A percentile compares a stretch with the other conserved stretches of the same genome.
phyloP scores from a whole-genome alignment of 2,329 filamentous ascomycete genomes.

The Aspergillus ruber region DNA sequence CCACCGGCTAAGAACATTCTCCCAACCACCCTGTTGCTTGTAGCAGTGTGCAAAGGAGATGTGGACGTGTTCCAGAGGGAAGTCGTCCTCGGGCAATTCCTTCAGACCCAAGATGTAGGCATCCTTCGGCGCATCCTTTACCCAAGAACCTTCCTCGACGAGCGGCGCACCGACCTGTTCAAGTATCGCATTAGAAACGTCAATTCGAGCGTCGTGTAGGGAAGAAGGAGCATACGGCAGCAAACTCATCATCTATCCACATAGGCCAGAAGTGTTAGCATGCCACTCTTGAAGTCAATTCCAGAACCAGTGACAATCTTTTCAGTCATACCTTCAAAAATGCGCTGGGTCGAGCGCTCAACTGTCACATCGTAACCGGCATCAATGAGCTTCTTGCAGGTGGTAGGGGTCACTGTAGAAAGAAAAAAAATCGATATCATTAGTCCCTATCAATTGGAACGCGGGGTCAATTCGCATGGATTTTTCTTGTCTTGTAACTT shows the following conservation, averaged over 20 bases:
- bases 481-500: conserved; percentile 11
- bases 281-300: not conserved
- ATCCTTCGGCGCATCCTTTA: conserved; percentile 56
- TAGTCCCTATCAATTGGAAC: not conserved
- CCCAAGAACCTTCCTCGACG: conserved; percentile 62
- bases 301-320: not conserved
- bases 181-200: conserved; percentile 5
- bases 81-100: conserved; percentile 65
- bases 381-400: conserved; percentile 57
- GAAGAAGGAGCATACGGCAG: conserved; percentile 19
- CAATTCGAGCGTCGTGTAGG: not conserved
- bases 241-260: conserved; percentile 28
- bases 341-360: conserved; percentile 61
- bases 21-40: conserved; percentile 73
- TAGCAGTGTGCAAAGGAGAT: conserved; percentile 69
- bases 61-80: conserved; percentile 66
- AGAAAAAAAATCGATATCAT: conserved; percentile 5
- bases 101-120: conserved; percentile 71
- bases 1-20: conserved; percentile 71
- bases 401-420: conserved; percentile 42
- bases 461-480: conserved; percentile 2
- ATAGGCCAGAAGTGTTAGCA: conserved; percentile 6
- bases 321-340: conserved; percentile 41
- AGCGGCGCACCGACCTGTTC: conserved; percentile 55
- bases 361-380: conserved; percentile 64